Conservation (phyloP, 2,329 filamentous ascomycete species). For the Pseudocercospora macadamiae region DNA sequence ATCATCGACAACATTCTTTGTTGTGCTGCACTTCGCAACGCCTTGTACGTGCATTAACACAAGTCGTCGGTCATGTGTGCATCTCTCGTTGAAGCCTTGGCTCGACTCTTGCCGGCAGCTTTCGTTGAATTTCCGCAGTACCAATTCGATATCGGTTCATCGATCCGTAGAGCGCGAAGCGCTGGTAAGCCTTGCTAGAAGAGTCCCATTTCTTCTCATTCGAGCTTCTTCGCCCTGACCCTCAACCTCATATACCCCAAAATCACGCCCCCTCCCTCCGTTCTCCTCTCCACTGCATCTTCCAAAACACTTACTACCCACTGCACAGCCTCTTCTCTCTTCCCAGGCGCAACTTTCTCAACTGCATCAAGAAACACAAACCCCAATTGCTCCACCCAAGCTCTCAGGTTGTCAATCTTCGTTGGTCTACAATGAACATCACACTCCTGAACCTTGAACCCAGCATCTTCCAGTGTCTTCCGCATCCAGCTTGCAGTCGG, state of each 20-base stretch:
- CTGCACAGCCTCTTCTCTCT: conserved; percentile 56
- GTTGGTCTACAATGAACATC: conserved; percentile 71
- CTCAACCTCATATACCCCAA: conserved; percentile 5
- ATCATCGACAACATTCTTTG: too few species aligned
- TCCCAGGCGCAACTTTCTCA: conserved; percentile 50
- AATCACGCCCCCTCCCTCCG: conserved; percentile 41
- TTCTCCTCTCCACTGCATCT: conserved; percentile 57
- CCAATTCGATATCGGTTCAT: too few species aligned
- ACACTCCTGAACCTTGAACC: conserved; percentile 49
- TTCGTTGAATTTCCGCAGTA: too few species aligned
- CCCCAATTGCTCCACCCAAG: conserved; percentile 68
- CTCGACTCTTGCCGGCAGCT: too few species aligned
- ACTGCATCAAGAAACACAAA: conserved; percentile 53
- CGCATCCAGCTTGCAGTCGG: conserved; percentile 64
- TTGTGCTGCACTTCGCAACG: too few species aligned
- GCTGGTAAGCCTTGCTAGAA: too few species aligned
- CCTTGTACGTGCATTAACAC: too few species aligned
- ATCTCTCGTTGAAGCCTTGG: too few species aligned
- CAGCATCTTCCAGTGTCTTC: conserved; percentile 40
- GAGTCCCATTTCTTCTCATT: too few species aligned
- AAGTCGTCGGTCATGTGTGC: too few species aligned
- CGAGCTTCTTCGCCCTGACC: not conserved
- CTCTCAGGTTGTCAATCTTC: conserved; percentile 55
- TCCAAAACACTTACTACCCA: conserved; percentile 61
- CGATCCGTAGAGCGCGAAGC: too few species aligned